phyloP scores from a whole-genome alignment of 371 early-diverging fungal species.

The Syncephalastrum sp. region DNA sequence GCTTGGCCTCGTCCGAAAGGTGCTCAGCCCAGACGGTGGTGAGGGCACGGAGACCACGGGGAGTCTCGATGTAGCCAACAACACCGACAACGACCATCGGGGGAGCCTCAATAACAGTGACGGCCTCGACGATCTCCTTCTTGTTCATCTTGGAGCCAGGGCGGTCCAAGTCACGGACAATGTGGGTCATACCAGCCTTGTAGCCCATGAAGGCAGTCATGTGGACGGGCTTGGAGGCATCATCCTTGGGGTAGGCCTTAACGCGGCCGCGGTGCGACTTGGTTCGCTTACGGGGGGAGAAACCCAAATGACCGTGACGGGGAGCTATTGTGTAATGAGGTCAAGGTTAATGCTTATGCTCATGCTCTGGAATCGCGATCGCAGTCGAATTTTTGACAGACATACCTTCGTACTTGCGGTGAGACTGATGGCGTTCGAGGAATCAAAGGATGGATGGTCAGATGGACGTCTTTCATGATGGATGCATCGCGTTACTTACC shows the following conservation, averaged over 20 bases:
- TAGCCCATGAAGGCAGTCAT: conserved; percentile 99
- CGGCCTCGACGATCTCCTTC: conserved; percentile 99
- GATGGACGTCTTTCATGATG: conserved; percentile 16
- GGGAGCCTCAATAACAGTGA: conserved; percentile 98
- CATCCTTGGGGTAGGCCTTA: conserved; percentile 99
- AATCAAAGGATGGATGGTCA: conserved; percentile 9
- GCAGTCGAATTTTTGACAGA: conserved; percentile 1
- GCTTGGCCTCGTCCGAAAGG: conserved; percentile 96
- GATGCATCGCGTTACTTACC: conserved; percentile 19
- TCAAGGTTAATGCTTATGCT: no score
- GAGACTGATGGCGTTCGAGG: conserved; percentile 13
- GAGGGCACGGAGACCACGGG: conserved; percentile 95
- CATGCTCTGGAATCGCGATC: no score
- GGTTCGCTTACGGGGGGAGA: conserved; percentile 98
- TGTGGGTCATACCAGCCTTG: conserved; percentile 99
- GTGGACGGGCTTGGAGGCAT: conserved; percentile 94
- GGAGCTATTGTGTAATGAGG: conserved; percentile 56
- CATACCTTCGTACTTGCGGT: conserved; percentile 28
- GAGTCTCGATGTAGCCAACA: conserved; percentile 99
- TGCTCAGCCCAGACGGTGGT: conserved; percentile 99
- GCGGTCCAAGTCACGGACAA: conserved; percentile 98
- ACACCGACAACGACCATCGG: conserved; percentile 98
- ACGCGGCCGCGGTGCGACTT: conserved; percentile 93
- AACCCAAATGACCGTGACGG: conserved; percentile 98
- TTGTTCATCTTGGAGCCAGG: conserved; percentile 99